Conservation (phyloP, 2,329 filamentous ascomycete species). For the Metarhizium rileyi region DNA sequence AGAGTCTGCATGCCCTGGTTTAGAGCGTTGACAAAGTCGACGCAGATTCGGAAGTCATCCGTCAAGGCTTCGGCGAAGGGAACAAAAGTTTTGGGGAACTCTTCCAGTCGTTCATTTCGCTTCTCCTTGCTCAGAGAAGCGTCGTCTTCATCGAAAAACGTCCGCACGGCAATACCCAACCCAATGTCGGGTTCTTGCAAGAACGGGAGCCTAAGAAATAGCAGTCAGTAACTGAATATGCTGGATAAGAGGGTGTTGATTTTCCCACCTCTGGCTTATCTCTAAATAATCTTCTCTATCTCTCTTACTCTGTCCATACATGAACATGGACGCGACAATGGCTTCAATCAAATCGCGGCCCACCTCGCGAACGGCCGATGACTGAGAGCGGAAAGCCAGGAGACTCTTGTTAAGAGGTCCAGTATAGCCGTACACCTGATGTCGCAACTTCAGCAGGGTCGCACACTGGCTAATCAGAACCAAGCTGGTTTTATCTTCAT, state of each 20-base stretch:
- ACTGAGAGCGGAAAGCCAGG: conserved; percentile 75
- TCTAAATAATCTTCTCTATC: conserved; percentile 56
- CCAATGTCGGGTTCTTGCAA: conserved; percentile 61
- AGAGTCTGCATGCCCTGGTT: conserved; percentile 47
- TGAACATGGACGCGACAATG: conserved; percentile 67
- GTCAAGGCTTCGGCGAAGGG: conserved; percentile 47
- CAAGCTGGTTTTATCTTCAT: conserved; percentile 67
- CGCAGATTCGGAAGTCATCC: conserved; percentile 50
- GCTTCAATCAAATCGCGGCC: conserved; percentile 80
- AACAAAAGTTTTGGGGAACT: conserved; percentile 45
- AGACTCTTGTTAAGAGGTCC: conserved; percentile 87
- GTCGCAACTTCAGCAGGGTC: conserved; percentile 70
- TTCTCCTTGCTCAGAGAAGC: conserved; percentile 42
- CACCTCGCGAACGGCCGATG: conserved; percentile 66
- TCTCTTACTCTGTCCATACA: conserved; percentile 69
- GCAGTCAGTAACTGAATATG: not conserved
- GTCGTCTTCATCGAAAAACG: conserved; percentile 64
- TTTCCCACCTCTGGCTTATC: conserved; percentile 56
- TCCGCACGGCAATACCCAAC: conserved; percentile 70
- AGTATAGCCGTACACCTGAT: conserved; percentile 83
- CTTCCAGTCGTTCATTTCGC: conserved; percentile 33
- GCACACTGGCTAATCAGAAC: conserved; percentile 81
- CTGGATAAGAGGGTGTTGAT: not conserved
- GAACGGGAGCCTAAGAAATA: conserved; percentile 50
- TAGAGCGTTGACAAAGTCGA: conserved; percentile 48